These are phyloP conservation scores for Annulohypoxylon bovei DNA, from an alignment of 495 filamentous ascomycete genomes.

Conservation along the genomic window DNA sequence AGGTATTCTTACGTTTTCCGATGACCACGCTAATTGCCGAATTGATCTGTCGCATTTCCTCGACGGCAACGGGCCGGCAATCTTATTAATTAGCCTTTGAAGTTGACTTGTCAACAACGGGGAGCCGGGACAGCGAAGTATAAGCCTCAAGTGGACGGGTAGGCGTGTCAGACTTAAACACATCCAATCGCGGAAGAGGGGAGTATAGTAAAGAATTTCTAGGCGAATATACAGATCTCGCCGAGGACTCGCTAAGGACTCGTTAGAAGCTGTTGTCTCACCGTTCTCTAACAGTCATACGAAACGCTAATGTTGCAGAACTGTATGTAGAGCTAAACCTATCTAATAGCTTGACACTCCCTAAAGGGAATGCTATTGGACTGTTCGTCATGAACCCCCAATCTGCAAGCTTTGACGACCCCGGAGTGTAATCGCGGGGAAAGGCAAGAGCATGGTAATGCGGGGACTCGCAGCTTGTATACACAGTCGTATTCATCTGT, in stretches of 20 bases:
- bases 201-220: neutral
- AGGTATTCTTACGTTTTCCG: constrained; percentile 18
- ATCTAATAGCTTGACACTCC: constrained; percentile 23
- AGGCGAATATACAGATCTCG: constrained; percentile 13
- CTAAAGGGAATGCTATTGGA: constrained; percentile 22
- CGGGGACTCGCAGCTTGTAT: constrained; percentile 30
- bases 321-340: constrained; percentile 18
- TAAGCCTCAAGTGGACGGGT: constrained; percentile 25
- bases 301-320: constrained; percentile 31
- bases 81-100: constrained; percentile 20
- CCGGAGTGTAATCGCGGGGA: constrained; percentile 34
- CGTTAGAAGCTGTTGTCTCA: constrained; percentile 1
- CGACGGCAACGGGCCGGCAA: constrained; percentile 27
- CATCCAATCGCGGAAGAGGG: constrained; percentile 27
- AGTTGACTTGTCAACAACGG: constrained; percentile 36
- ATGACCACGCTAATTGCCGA: constrained; percentile 27
- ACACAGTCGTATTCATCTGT: constrained; percentile 21
- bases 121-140: constrained; percentile 29
- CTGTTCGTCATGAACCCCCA: constrained; percentile 23
- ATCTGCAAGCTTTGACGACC: constrained; percentile 19
- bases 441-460: constrained; percentile 22
- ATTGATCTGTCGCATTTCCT: constrained; percentile 33
- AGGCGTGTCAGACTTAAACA: constrained; percentile 13
- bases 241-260: neutral
- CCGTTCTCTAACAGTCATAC: constrained; percentile 1